Evolutionary conservation across 805 yeast species (phyloP).

Genomic region (Zygoascus tannicola): DNA sequence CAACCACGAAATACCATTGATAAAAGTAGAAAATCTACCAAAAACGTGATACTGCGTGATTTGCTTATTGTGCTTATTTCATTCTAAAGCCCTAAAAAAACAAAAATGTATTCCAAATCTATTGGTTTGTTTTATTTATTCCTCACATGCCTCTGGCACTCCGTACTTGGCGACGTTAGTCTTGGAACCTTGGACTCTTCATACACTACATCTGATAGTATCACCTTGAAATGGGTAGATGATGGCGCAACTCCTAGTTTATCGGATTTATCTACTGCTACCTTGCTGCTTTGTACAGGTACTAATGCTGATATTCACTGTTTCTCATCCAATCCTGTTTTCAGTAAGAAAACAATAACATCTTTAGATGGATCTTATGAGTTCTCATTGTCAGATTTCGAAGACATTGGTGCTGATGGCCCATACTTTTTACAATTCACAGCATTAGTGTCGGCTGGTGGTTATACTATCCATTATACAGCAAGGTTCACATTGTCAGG

Average conservation of each 20-base stretch:
- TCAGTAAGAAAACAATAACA: constrained; percentile 8
- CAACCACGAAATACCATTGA: too few relatives aligned
- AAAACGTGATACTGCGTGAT: too few relatives aligned
- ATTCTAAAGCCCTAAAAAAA: too few relatives aligned
- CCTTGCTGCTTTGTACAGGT: constrained; percentile 63
- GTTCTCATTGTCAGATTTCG: constrained; percentile 36
- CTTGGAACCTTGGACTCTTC: constrained; percentile 33
- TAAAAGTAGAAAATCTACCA: too few relatives aligned
- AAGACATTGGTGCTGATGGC: constrained; percentile 51
- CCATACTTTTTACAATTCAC: constrained; percentile 62
- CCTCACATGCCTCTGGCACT: constrained; percentile 3
- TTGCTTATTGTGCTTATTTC: too few relatives aligned
- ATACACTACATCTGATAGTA: constrained; percentile 16
- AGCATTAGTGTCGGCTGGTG: constrained; percentile 34
- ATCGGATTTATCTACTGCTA: constrained; percentile 34
- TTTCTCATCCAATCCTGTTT: constrained; percentile 26
- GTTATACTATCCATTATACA: constrained; percentile 56
- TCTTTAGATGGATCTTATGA: constrained; percentile 21
- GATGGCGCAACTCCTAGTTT: constrained; percentile 43
- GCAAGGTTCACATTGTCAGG: constrained; percentile 55
- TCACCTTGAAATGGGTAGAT: constrained; percentile 48
- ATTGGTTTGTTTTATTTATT: neutral
- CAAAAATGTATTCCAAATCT: too few relatives aligned
- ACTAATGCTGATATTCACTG: constrained; percentile 40
- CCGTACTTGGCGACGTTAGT: constrained; percentile 38